Evolutionary conservation across 2,329 filamentous ascomycete species (phyloP).

Genomic region (Mollisia scopiformis): DNA sequence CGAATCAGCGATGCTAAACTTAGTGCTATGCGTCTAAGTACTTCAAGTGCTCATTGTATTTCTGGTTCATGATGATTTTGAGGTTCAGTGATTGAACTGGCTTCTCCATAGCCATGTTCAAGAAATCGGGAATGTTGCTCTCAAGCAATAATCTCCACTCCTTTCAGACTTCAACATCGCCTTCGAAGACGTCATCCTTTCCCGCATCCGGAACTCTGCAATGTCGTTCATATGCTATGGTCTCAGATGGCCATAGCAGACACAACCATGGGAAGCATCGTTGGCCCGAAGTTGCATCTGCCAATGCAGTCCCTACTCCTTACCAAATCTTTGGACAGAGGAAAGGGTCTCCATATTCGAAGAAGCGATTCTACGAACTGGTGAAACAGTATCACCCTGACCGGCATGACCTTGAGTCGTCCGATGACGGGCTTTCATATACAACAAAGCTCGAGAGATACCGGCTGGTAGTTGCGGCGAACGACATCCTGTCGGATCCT

Average conservation of each 20-base stretch:
- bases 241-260: slow-evolving; percentile 40
- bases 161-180: slow-evolving; percentile 33
- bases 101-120: slow-evolving; percentile 44
- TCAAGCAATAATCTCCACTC: slow-evolving; percentile 41
- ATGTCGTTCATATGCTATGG: slow-evolving; percentile 41
- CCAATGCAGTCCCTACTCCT: slow-evolving; percentile 58
- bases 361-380: slow-evolving; percentile 83
- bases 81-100: slow-evolving; percentile 15
- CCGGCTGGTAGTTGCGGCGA: slow-evolving; percentile 82
- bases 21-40: not conserved
- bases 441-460: slow-evolving; percentile 82
- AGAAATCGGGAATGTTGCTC: slow-evolving; percentile 44
- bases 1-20: not conserved
- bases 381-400: slow-evolving; percentile 98
- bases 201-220: slow-evolving; percentile 22
- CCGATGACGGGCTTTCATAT: slow-evolving; percentile 53
- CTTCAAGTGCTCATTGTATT: not conserved
- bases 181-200: slow-evolving; percentile 36
- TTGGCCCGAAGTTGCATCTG: slow-evolving; percentile 36
- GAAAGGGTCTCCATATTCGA: slow-evolving; percentile 72
- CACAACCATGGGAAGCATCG: slow-evolving; percentile 35
- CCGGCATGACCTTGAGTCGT: slow-evolving; percentile 46
- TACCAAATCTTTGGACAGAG: slow-evolving; percentile 80
- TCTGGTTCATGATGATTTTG: slow-evolving; percentile 9
- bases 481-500: slow-evolving; percentile 84